Evolutionary conservation across 768 basidiomycete genomes (phyloP).

Genomic region (Brasilioporus rufonigricans): DNA sequence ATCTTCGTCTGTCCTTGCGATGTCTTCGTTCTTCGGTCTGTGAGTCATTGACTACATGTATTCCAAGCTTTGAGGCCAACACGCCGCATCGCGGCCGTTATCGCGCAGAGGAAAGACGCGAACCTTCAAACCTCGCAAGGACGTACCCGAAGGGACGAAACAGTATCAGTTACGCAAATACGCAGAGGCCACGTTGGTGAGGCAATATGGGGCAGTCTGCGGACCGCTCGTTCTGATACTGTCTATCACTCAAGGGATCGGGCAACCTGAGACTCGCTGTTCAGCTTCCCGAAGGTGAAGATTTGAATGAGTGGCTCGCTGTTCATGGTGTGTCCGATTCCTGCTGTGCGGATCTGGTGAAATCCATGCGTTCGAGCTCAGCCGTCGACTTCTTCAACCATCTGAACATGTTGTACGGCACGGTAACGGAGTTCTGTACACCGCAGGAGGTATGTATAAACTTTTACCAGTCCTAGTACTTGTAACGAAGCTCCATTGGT

Average conservation of each 20-base stretch:
- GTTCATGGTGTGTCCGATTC: constrained; percentile 74
- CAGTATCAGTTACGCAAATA: constrained; percentile 98
- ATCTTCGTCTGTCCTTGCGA: constrained; percentile 34
- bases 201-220: neutral
- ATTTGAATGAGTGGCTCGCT: constrained; percentile 98
- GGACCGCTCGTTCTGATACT: constrained; percentile 11
- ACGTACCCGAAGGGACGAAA: constrained; percentile 93
- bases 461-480: neutral
- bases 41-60: constrained; percentile 38
- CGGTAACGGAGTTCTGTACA: constrained; percentile 97
- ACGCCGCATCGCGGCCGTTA: constrained; percentile 6
- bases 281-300: constrained; percentile 94
- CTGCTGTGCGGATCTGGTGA: neutral
- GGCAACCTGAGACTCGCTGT: constrained; percentile 94
- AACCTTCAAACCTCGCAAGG: constrained; percentile 95
- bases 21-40: constrained; percentile 91
- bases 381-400: constrained; percentile 99
- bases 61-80: constrained; percentile 11
- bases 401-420: constrained; percentile 98
- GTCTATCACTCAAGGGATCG: constrained; percentile 62
- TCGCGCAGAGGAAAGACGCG: constrained; percentile 78
- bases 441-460: constrained; percentile 69
- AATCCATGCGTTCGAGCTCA: constrained; percentile 32
- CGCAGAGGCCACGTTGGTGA: constrained; percentile 89
- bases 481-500: constrained; percentile 7